Percentiles rank a stretch among this genome's conserved stretches.
phyloP scores from a whole-genome alignment of 345 rosid species.

The Eucalyptus guilfoylei region DNA sequence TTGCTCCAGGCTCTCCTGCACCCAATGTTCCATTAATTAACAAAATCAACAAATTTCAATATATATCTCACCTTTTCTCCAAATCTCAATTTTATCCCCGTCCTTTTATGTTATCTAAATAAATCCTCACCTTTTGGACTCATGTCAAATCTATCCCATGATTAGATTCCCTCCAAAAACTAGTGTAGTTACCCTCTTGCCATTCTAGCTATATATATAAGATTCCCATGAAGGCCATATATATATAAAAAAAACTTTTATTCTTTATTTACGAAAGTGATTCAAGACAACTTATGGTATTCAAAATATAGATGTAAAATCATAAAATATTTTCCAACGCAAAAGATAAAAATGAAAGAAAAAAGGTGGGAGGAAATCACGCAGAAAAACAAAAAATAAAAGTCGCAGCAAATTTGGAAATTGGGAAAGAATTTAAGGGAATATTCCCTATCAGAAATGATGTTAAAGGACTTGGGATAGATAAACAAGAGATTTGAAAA shows the following conservation, averaged over 20 bases:
- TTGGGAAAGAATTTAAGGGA: background rate
- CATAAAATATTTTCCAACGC: background rate
- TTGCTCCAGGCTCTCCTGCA: constrained; percentile 99
- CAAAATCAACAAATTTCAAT: background rate
- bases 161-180: background rate
- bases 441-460: background rate
- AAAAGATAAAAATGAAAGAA: background rate
- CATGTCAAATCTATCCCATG: background rate
- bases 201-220: background rate
- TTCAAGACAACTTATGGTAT: background rate
- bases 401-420: background rate
- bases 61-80: background rate
- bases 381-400: background rate
- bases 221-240: background rate
- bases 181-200: background rate
- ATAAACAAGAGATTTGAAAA: background rate
- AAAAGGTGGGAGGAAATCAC: background rate
- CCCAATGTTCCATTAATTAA: background rate
- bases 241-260: background rate
- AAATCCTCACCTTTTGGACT: background rate
- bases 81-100: background rate
- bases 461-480: background rate
- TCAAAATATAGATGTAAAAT: background rate
- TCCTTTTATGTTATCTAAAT: background rate
- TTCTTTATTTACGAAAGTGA: background rate